Evolutionary conservation across 495 filamentous ascomycete species (phyloP), one percentile per base, ranked within the genome.

Genomic region (Pseudevernia furfuracea): DNA sequence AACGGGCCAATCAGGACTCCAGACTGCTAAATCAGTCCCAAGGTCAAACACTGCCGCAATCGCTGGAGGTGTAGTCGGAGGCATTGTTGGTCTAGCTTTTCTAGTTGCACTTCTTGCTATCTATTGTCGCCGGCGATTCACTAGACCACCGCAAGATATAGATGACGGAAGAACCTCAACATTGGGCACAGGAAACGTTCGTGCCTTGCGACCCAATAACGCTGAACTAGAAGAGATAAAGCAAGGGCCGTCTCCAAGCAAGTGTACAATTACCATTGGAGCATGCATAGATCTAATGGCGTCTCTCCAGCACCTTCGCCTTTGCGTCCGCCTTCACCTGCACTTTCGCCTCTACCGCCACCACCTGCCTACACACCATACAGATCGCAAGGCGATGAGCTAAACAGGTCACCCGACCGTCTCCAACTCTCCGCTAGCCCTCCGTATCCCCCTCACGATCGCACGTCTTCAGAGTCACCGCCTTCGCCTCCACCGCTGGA

Each of bases 61-160:
- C 14, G 63, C 63, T 55, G 63, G 63, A 34, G 59, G 59, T 21
- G 44, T 53, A 23, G 41, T 48, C 0, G 63, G 63, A 34, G 63
- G 56, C n/a, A 41, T 53, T 25, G 63, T 49, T 12, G 58, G 43
- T 37, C 25, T 60, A 21, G 41, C 59, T 37, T 38, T 65, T 38
- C 9, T 53, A 23, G 10, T 38, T 36, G 56, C 37, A 48, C 19
- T 60, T 12, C 30, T 55, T 8, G 17, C 30, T 30, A 55, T 55
- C 15, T 21, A n/a, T 7, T n/a, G 21, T 34, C 30, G 52, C 30
- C 30, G 30, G 25, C 52, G 52, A 34, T 19, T 2, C 17, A 55
- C 5, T 9, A 6, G 30, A 34, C 7, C 30, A 23, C 28, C 2
- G 12, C 14, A 34, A 21, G 0, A 34, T 12, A 21, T 34, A 30